Evolutionary conservation across 208 protist genomes (phyloP).

Genomic region (Leishmania arabica): DNA sequence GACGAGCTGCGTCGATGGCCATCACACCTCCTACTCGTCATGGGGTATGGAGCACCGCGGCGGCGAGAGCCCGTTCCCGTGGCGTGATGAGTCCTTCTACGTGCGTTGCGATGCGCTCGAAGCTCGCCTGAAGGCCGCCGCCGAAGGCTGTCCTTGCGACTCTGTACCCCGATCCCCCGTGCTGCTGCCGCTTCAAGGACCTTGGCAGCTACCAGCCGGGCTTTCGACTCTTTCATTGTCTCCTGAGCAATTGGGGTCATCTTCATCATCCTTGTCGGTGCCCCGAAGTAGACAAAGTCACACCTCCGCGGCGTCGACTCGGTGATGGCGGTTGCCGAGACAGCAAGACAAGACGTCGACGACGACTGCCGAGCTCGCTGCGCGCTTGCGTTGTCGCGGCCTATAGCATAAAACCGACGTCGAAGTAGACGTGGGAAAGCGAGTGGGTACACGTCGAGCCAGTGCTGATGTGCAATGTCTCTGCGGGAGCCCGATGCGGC

Average conservation of each 20-base stretch:
- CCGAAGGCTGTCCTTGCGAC: constrained; percentile 28
- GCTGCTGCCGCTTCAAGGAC: constrained; percentile 25
- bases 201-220: constrained; percentile 27
- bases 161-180: constrained; percentile 42
- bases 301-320: background rate
- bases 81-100: constrained; percentile 25
- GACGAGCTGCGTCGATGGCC: constrained; percentile 2
- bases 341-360: background rate
- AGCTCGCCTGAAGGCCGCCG: constrained; percentile 38
- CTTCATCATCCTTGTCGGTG: constrained; percentile 33
- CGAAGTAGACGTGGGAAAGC: no score
- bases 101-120: constrained; percentile 35
- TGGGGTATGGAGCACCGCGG: constrained; percentile 36
- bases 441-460: no score
- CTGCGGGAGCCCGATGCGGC: no score
- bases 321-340: background rate
- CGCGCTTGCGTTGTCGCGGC: no score
- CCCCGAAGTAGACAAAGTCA: constrained; percentile 7
- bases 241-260: constrained; percentile 29
- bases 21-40: constrained; percentile 34
- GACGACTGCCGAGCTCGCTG: no score
- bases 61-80: constrained; percentile 21
- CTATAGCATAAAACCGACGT: no score
- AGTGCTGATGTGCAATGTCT: no score
- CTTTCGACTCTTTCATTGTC: constrained; percentile 39